A percentile compares a stretch with the other conserved stretches of the same genome.
These are phyloP conservation scores for Eragrostis curvula DNA, from an alignment of 176 grass and related monocot species.

Conservation along the genomic window DNA sequence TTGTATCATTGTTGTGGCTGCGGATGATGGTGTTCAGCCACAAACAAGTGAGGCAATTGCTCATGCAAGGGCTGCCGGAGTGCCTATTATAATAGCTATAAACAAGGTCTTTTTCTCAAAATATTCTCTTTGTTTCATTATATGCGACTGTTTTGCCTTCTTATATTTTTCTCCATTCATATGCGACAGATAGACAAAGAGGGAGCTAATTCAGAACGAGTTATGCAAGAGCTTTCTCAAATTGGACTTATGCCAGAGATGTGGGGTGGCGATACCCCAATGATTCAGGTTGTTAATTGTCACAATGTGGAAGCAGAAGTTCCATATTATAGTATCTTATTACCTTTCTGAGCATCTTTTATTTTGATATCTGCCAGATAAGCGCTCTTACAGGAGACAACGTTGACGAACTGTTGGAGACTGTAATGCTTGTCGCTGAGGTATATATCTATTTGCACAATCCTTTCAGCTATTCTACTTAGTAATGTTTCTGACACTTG, in stretches of 20 bases:
- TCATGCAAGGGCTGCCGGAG: slow-evolving; percentile 91
- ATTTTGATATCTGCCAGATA: slow-evolving; percentile 61
- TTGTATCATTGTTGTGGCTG: slow-evolving; percentile 89
- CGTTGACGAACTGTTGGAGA: slow-evolving; percentile 91
- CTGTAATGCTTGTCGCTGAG: slow-evolving; percentile 96
- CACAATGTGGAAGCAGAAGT: slow-evolving; percentile 28
- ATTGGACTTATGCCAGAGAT: slow-evolving; percentile 89
- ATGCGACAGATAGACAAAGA: slow-evolving; percentile 84
- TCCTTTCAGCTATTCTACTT: slow-evolving; percentile 34
- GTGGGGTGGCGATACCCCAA: slow-evolving; percentile 92
- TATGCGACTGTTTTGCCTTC: not conserved
- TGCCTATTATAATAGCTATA: slow-evolving; percentile 93
- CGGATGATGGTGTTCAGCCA: slow-evolving; percentile 91
- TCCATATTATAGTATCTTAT: slow-evolving; percentile 41
- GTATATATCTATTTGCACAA: slow-evolving; percentile 44
- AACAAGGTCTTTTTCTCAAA: slow-evolving; percentile 79
- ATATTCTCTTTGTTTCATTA: slow-evolving; percentile 6
- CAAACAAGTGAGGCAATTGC: slow-evolving; percentile 97
- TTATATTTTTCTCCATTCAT: slow-evolving; percentile 35
- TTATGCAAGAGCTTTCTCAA: slow-evolving; percentile 95
- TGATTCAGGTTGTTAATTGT: slow-evolving; percentile 78
- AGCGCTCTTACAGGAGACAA: slow-evolving; percentile 97
- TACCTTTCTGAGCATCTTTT: slow-evolving; percentile 42
- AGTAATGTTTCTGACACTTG: slow-evolving; percentile 25
- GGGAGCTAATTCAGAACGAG: slow-evolving; percentile 82